Conservation (phyloP, 805 yeast genomes). For the Vanderwaltozyma tropicalis region DNA sequence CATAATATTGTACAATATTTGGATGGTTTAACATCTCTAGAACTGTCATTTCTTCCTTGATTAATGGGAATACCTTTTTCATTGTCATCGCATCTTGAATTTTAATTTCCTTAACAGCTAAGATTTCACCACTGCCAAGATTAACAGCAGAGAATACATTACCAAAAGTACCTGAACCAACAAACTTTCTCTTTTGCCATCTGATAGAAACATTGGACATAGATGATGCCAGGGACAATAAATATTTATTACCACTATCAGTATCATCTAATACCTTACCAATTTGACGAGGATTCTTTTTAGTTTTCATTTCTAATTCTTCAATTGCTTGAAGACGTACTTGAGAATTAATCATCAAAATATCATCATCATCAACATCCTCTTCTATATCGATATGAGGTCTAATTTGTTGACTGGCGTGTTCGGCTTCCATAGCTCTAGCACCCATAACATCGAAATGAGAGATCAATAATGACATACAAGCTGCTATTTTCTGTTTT, state of each 20-base stretch:
- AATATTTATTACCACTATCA: slow-evolving; percentile 77
- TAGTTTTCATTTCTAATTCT: slow-evolving; percentile 46
- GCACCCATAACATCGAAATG: slow-evolving; percentile 99
- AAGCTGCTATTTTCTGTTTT: slow-evolving; percentile 79
- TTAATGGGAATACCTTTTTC: slow-evolving; percentile 72
- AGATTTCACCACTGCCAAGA: slow-evolving; percentile 86
- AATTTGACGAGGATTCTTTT: slow-evolving; percentile 39
- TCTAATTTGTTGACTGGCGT: slow-evolving; percentile 26
- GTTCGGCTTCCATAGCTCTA: slow-evolving; percentile 56
- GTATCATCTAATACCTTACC: slow-evolving; percentile 87
- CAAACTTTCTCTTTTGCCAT: slow-evolving; percentile 92
- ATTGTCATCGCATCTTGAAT: slow-evolving; percentile 83
- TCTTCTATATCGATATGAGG: slow-evolving; percentile 28
- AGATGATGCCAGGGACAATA: slow-evolving; percentile 78
- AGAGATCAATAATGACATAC: slow-evolving; percentile 85
- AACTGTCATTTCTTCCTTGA: slow-evolving; percentile 94
- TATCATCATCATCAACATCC: slow-evolving; percentile 44
- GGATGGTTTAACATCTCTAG: slow-evolving; percentile 93
- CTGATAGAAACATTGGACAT: slow-evolving; percentile 83
- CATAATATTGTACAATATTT: slow-evolving; percentile 90
- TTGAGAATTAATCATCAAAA: slow-evolving; percentile 48
- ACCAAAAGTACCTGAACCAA: slow-evolving; percentile 96
- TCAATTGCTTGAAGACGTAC: slow-evolving; percentile 58
- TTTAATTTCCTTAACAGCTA: slow-evolving; percentile 94
- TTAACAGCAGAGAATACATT: slow-evolving; percentile 86